Evolutionary conservation across 2,329 filamentous ascomycete species (phyloP).

Genomic region (Leptographium radiaticola): DNA sequence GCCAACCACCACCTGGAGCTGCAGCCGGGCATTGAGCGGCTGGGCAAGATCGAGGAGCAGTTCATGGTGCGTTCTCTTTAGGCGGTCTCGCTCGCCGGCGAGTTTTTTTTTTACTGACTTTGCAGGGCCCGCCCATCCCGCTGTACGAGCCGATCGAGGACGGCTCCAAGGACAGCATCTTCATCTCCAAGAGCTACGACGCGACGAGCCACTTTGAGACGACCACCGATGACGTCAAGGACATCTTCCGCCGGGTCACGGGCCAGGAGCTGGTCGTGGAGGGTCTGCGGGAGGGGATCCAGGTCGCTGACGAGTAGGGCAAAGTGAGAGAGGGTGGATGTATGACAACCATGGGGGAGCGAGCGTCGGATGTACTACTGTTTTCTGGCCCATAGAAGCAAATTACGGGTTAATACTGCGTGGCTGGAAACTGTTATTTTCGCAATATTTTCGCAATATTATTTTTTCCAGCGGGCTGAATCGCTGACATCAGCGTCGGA

Average conservation of each 20-base stretch:
- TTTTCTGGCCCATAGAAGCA: not conserved
- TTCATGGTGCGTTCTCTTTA: constrained; percentile 56
- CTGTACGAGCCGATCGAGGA: constrained; percentile 82
- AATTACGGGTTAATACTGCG: not conserved
- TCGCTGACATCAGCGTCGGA: not conserved
- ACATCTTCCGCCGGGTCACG: constrained; percentile 75
- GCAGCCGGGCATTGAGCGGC: constrained; percentile 77
- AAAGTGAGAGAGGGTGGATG: not conserved
- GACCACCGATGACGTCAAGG: constrained; percentile 75
- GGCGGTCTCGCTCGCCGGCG: too few species aligned
- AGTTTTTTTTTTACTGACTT: not conserved
- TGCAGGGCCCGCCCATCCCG: constrained; percentile 66
- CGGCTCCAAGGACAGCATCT: constrained; percentile 80
- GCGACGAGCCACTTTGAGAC: constrained; percentile 97
- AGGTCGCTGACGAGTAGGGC: constrained; percentile 53
- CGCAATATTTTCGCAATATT: not conserved
- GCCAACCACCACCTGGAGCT: constrained; percentile 95
- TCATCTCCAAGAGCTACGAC: constrained; percentile 97
- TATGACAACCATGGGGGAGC: not conserved
- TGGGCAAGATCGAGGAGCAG: constrained; percentile 90
- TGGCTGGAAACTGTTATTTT: not conserved
- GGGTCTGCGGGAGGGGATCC: constrained; percentile 67
- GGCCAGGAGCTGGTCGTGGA: constrained; percentile 82
- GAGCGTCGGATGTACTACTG: not conserved
- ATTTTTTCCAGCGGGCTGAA: not conserved